Evolutionary conservation across 2,329 filamentous ascomycete species (phyloP).

Genomic region (Chaetomiaceae sp.): DNA sequence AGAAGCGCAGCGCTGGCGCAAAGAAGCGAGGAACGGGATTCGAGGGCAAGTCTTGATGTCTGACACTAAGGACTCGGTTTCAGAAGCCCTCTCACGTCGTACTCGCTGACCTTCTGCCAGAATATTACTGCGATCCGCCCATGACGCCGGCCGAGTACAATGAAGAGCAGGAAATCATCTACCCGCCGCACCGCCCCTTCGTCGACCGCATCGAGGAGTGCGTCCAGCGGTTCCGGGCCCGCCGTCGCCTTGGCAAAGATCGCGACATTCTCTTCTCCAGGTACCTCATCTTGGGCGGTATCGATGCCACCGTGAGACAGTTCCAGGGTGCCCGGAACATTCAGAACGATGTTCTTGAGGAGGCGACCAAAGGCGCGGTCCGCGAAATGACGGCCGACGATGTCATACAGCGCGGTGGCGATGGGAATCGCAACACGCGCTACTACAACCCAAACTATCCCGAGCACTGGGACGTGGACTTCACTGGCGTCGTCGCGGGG

Average conservation of each 20-base stretch:
- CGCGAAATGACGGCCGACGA: conserved; percentile 60
- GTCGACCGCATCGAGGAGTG: conserved; percentile 73
- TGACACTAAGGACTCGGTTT: too few relatives aligned
- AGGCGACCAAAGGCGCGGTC: conserved; percentile 59
- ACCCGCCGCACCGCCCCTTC: conserved; percentile 53
- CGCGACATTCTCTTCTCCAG: conserved; percentile 65
- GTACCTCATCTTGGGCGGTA: conserved; percentile 78
- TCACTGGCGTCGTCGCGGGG: conserved; percentile 68
- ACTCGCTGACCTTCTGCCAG: too few relatives aligned
- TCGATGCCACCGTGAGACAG: conserved; percentile 52
- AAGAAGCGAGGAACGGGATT: conserved; percentile 58
- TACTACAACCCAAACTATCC: conserved; percentile 48
- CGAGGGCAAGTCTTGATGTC: conserved; percentile 48
- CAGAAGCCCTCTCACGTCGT: too few relatives aligned
- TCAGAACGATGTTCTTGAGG: conserved; percentile 42
- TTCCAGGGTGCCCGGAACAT: conserved; percentile 57
- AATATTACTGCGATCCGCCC: conserved; percentile 75
- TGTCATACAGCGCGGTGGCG: conserved; percentile 46
- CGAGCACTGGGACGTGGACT: conserved; percentile 73
- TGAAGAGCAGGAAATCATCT: conserved; percentile 61
- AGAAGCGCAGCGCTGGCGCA: conserved; percentile 21
- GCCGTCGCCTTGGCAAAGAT: conserved; percentile 65
- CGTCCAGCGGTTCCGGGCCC: conserved; percentile 73
- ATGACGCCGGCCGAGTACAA: conserved; percentile 64
- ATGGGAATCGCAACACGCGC: conserved; percentile 32